Base-by-base conservation (phyloP, 129 eudicot genomes). In the Flaveria trinervia region DNA sequence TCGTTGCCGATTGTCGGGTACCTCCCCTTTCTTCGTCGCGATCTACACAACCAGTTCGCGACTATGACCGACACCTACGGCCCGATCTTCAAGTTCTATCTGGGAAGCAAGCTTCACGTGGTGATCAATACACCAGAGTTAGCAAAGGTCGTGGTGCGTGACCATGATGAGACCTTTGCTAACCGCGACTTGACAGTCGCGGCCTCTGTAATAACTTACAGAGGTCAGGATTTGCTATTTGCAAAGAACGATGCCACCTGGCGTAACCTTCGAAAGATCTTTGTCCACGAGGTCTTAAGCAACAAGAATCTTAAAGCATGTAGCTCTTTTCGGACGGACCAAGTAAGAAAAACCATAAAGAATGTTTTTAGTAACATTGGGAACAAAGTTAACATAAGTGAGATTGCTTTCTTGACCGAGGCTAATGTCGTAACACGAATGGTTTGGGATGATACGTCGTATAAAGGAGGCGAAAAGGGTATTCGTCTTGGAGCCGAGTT, bases 371-470 rank as follows among this genome's bases (percentile, higher is more conserved):
- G 46, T 23, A 74, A 60, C 14, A 77, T 51, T 41, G 84, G 88
- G 52, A 61, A 33, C 9, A 72, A 78, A 1, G 83, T 85, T 16
- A 56, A 83, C 4, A 46, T 85, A 0, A 85, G 77, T 0, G 82
- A 88, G 41, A 49, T 71, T 30, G 18, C 72, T 67, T 87, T 84
- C 48, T 17, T 74, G 45, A 72, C 85, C 2, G 74, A 60, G 36
- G 30, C 76, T 4, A 80, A 85, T 18, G 85, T 85, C 14, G 28
- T 88, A 9, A 88, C 79, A 43, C 67, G 74, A 46, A 82, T 84
- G 89, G 8, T 84, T 44, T 87, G 91, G 89, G 89, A 86, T 25
- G 80, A 84, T 4, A 75, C 79, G 5, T 54, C 75, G n/a, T 30
- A 68, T 50, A 25, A 59, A 59, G n/a, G 66, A 59, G n/a, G 66